A percentile compares a stretch with the other conserved stretches of the same genome.
These are phyloP conservation scores for Ophiostoma sp. DNA, from an alignment of 2,329 filamentous ascomycete genomes.

Conservation along the genomic window DNA sequence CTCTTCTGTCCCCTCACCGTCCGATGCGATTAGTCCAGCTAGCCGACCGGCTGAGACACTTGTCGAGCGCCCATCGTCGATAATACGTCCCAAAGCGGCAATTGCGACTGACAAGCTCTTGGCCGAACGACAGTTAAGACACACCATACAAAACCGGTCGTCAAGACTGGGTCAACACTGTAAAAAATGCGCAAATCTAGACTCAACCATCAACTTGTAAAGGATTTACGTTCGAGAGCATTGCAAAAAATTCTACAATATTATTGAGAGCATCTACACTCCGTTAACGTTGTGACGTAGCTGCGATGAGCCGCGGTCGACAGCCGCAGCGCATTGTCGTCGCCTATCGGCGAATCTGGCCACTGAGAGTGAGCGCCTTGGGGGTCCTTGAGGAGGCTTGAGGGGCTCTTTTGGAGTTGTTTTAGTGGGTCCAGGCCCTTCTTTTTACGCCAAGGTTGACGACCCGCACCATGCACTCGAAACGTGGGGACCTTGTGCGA, in stretches of 20 bases:
- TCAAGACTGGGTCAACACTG: neutral
- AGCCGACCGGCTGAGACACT: conserved; percentile 3
- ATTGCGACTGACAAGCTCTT: neutral
- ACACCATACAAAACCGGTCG: neutral
- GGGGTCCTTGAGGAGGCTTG: neutral
- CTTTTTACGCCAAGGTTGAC: neutral
- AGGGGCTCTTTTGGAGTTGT: neutral
- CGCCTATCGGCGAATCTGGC: conserved; percentile 7
- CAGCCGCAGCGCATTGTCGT: neutral
- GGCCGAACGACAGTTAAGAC: neutral
- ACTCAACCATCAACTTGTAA: neutral
- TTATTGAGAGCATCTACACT: neutral
- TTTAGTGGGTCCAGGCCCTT: neutral
- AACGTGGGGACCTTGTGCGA: neutral
- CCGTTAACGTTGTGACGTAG: neutral
- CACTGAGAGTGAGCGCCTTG: conserved; percentile 6
- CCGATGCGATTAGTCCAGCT: conserved; percentile 7
- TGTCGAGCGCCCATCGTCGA: neutral
- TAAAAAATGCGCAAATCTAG: neutral
- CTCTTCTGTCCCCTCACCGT: neutral
- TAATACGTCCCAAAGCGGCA: conserved; percentile 18
- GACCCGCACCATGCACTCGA: neutral
- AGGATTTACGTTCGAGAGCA: neutral
- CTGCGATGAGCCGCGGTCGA: neutral
- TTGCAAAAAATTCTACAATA: neutral